Percentiles rank a stretch among this genome's conserved stretches.
Conservation (phyloP, 208 protist genomes). For the Leishmania gerbilli region DNA sequence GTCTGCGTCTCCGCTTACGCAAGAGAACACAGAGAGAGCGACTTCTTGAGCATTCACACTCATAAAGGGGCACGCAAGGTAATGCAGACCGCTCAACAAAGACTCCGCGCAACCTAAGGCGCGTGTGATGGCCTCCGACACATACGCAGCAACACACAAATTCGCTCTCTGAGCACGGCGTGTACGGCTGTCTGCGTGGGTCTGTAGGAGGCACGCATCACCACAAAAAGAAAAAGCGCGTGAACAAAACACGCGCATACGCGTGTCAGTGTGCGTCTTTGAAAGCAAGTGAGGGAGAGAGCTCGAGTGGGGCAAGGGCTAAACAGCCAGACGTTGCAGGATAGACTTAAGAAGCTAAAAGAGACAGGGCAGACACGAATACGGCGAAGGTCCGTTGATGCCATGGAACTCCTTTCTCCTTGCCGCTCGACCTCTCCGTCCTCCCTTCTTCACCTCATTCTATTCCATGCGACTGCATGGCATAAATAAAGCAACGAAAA, state of each 20-base stretch:
- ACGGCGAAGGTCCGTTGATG: background rate
- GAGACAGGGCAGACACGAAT: background rate
- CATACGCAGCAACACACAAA: background rate
- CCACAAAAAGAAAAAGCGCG: slow-evolving; percentile 5
- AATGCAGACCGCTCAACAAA: background rate
- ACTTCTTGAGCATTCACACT: background rate
- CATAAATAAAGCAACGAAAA: background rate
- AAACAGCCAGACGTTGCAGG: background rate
- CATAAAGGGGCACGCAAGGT: background rate
- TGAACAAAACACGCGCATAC: background rate
- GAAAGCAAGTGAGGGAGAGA: background rate
- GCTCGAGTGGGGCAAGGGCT: background rate
- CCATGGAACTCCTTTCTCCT: background rate
- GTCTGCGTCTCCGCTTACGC: background rate
- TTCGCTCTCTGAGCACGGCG: background rate
- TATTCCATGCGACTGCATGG: background rate
- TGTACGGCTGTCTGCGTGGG: background rate
- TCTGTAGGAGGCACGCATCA: background rate
- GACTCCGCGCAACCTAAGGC: background rate
- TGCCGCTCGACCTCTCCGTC: background rate
- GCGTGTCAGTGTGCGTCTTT: background rate
- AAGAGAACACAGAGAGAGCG: background rate
- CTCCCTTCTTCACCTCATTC: background rate
- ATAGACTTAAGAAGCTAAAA: background rate
- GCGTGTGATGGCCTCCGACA: background rate